These are phyloP conservation scores for Camelina neglecta DNA, from an alignment of 345 rosid genomes.

Conservation along the genomic window DNA sequence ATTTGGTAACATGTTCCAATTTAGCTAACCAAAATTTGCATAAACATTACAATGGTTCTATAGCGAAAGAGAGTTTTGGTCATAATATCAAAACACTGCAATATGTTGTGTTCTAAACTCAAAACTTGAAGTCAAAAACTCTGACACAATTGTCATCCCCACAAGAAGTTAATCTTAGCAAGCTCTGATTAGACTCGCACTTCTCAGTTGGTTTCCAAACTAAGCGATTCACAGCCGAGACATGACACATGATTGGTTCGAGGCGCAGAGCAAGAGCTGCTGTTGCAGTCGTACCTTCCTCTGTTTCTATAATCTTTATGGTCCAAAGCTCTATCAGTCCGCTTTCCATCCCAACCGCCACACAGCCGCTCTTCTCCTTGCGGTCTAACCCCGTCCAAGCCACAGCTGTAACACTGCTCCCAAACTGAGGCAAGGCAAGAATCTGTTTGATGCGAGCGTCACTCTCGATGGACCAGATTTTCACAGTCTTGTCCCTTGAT, in stretches of 20 bases:
- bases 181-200: slow-evolving; percentile 36
- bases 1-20: background rate
- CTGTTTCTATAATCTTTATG: slow-evolving; percentile 42
- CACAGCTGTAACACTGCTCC: slow-evolving; percentile 82
- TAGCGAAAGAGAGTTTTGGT: background rate
- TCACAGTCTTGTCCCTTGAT: slow-evolving; percentile 93
- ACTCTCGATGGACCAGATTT: slow-evolving; percentile 76
- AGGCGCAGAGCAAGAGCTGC: slow-evolving; percentile 49
- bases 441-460: slow-evolving; percentile 56
- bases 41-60: slow-evolving; percentile 12
- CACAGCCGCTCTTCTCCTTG: slow-evolving; percentile 53
- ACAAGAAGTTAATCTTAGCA: slow-evolving; percentile 73
- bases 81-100: background rate
- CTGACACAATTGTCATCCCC: slow-evolving; percentile 90
- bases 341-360: slow-evolving; percentile 85
- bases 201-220: slow-evolving; percentile 65
- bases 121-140: slow-evolving; percentile 60
- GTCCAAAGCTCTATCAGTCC: slow-evolving; percentile 80
- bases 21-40: slow-evolving; percentile 25
- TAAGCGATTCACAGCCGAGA: slow-evolving; percentile 73
- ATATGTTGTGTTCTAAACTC: slow-evolving; percentile 29
- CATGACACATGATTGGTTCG: slow-evolving; percentile 77
- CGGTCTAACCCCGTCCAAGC: slow-evolving; percentile 79
- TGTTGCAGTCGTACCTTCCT: slow-evolving; percentile 42
- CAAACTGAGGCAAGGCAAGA: slow-evolving; percentile 62